Base-by-base conservation (phyloP, 2,329 filamentous ascomycete genomes). In the Aplosporella prunicola region DNA sequence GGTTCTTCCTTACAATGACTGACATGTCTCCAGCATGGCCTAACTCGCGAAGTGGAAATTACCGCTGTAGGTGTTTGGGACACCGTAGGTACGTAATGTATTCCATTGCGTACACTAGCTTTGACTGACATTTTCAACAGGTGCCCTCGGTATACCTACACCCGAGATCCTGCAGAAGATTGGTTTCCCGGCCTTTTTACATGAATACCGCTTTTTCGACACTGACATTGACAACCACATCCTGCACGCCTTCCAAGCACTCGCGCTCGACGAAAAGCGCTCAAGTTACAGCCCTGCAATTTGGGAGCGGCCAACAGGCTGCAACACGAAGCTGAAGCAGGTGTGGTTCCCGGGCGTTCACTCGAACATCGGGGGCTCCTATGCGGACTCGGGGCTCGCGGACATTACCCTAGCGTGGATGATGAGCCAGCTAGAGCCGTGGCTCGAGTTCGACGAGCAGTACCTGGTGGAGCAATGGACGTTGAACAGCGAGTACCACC, bases 201-300 rank as follows among this genome's bases (percentile, higher is more conserved):
- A 41, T 18, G 18, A 27, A 15, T 26, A 24, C 24, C 24, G 34
- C 22, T 68, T 68, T 42, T 62, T 60, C 38, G 61, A 67, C 47
- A 69, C 66, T 4, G 56, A 60, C 34, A 54, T 69, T 36, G 61
- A 58, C 7, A 46, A 50, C 31, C 55, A 56, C 9, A 66, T 78
- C 22, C 66, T 74, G 47, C 64, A 76, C 48, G 73, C 71, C 0
- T 77, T 77, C 47, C 74, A 78, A 15, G 73, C 72, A 0, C 60
- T 78, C 8, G 73, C 72, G 1, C 53, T 78, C 2, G 73, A 77
- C 40, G 74, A 78, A 52, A 67, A 63, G 14, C 66, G 73, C 7
- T 53, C 64, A 1, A 65, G 71, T 0, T 78, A 76, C 42, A 58
- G 55, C n/a, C 71, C 72, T 9, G 69, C 72, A 2, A 53, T 76